These are phyloP conservation scores for Metschnikowia cerradonensis DNA, from an alignment of 805 yeast species.

Conservation along the genomic window DNA sequence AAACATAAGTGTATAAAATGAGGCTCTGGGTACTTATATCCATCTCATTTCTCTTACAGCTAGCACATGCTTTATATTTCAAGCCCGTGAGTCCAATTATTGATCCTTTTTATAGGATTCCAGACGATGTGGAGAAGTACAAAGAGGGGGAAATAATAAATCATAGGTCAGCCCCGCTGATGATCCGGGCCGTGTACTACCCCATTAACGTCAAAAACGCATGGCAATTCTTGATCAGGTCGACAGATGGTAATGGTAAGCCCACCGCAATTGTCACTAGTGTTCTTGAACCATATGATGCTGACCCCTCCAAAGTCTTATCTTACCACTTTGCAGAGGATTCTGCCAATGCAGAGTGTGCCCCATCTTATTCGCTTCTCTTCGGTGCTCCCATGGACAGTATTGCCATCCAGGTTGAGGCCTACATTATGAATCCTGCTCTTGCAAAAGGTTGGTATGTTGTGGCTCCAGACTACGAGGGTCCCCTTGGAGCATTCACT, in stretches of 20 bases:
- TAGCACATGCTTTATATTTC: background rate
- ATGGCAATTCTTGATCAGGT: conserved; percentile 25
- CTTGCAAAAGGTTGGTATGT: conserved; percentile 31
- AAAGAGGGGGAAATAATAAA: conserved; percentile 11
- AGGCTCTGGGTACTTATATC: background rate
- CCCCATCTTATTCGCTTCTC: conserved; percentile 21
- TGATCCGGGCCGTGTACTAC: conserved; percentile 8
- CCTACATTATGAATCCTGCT: conserved; percentile 11
- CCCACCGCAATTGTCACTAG: conserved; percentile 23
- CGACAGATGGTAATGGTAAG: conserved; percentile 19
- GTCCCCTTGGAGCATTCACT: conserved; percentile 28
- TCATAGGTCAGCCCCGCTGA: conserved; percentile 7
- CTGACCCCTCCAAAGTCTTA: conserved; percentile 20
- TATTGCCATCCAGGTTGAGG: conserved; percentile 16
- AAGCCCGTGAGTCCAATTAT: conserved; percentile 6
- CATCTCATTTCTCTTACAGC: background rate
- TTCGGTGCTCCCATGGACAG: conserved; percentile 15
- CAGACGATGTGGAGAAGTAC: conserved; percentile 5
- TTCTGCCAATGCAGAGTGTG: conserved; percentile 19
- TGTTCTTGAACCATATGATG: conserved; percentile 21
- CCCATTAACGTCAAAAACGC: conserved; percentile 12
- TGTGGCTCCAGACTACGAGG: conserved; percentile 34
- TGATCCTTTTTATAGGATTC: conserved; percentile 11
- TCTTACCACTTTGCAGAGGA: conserved; percentile 22
- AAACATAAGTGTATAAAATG: background rate